Base-by-base conservation (phyloP, 2,329 filamentous ascomycete species). In the Fusarium sp. region DNA sequence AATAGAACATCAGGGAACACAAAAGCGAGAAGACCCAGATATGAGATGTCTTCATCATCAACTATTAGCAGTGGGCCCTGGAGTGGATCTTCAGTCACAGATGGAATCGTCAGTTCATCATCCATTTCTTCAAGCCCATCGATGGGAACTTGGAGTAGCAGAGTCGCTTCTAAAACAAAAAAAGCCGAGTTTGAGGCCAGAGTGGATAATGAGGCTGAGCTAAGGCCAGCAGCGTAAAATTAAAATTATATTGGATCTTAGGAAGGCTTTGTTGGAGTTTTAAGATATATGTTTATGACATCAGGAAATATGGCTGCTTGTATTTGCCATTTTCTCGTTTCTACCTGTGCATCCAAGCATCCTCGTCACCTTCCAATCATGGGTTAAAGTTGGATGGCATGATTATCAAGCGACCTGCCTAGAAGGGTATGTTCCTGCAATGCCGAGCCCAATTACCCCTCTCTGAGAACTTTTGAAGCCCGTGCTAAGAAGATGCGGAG, bases 361-460 rank as follows among this genome's bases (percentile, higher is more conserved):
- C 5, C 10, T 31, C 10, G 1, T 24, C 31, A 66, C 63, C 63
- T 66, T 66, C 63, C 38, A 33, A n/a, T 59, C 2, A 10, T 10
- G 45, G 62, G 4, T 42, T 15, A 5, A 15, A 2, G 7, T 26
- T 13, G 11, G 30, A 38, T 20, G 33, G 11, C 26, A 33, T 20
- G 45, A 61, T 67, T 35, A 24, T 2, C 35, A 1, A 35, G 6
- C 30, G 31, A 68, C 56, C 64, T 68, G 48, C 65, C 65, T 42
- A 62, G n/a, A 68, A 15, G n/a, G 42, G 65, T 7, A 61, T 36
- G n/a, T 45, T 26, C 26, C 41, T 41, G 24, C 1, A 20, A 14
- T 31, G 16, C 47, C 47, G 31, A 68, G 47, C 14, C 33, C 1
- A 1, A 7, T 62, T 68, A 62, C 63, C 63, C 65, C 65, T 68